Evolutionary conservation across 306 rosid genomes (phyloP).

Genomic region (Mimosa pudica): DNA sequence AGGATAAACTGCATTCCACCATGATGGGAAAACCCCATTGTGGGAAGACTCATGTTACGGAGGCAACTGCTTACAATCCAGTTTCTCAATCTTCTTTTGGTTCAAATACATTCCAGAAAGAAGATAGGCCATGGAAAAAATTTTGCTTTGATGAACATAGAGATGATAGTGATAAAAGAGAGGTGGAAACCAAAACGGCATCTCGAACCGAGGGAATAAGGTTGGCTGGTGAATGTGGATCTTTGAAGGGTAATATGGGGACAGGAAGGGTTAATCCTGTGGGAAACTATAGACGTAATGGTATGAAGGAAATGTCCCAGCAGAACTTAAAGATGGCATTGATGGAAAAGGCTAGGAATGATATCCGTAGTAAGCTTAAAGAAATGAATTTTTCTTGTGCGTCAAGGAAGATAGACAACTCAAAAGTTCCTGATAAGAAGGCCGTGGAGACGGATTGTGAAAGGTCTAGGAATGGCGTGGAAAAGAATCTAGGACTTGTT

Average conservation of each 20-base stretch:
- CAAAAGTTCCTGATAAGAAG: constrained; percentile 32
- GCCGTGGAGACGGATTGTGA: constrained; percentile 39
- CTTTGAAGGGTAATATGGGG: constrained; percentile 44
- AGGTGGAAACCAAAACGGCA: constrained; percentile 32
- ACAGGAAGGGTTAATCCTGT: constrained; percentile 43
- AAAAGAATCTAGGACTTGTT: constrained; percentile 26
- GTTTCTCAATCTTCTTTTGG: constrained; percentile 35
- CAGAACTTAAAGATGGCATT: constrained; percentile 48
- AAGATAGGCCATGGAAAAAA: constrained; percentile 46
- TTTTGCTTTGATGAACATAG: constrained; percentile 34
- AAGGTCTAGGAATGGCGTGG: constrained; percentile 30
- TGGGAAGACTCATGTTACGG: constrained; percentile 35
- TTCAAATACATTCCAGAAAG: constrained; percentile 43
- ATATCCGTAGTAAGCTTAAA: constrained; percentile 56
- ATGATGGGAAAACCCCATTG: constrained; percentile 35
- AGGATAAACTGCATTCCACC: constrained; percentile 34
- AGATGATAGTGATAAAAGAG: constrained; percentile 29
- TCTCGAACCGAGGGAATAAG: constrained; percentile 40
- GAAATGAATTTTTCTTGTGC: constrained; percentile 44
- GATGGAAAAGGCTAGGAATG: constrained; percentile 58
- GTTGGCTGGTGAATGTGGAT: constrained; percentile 39
- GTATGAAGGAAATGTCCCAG: constrained; percentile 46
- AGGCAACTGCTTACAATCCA: constrained; percentile 43
- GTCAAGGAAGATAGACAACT: constrained; percentile 35
- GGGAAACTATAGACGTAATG: constrained; percentile 39